A percentile compares a stretch with the other conserved stretches of the same genome.
Conservation (phyloP, 2,329 filamentous ascomycete genomes). For the Rhynchosporium agropyri region DNA sequence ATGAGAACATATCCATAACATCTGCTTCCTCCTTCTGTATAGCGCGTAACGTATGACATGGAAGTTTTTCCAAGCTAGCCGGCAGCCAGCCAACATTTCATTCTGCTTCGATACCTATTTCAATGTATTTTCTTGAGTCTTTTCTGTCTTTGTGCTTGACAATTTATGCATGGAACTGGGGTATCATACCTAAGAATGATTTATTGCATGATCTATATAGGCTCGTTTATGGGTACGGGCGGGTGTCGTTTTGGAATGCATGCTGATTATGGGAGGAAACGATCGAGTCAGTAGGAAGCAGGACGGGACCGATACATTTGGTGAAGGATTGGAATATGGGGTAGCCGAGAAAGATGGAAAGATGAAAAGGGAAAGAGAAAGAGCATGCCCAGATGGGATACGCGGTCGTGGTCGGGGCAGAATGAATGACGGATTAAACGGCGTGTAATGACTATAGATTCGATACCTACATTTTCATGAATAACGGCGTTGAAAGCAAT, state of each 20-base stretch:
- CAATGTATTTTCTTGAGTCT: neutral
- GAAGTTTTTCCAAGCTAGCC: no score
- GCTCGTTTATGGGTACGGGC: neutral
- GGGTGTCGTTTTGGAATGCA: neutral
- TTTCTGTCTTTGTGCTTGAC: neutral
- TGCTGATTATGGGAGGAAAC: neutral
- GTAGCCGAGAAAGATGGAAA: neutral
- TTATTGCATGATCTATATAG: neutral
- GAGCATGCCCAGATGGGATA: neutral
- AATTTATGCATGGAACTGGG: constrained; percentile 5
- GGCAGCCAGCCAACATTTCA: neutral
- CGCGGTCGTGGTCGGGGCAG: neutral
- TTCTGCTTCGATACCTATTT: constrained; percentile 11
- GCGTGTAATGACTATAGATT: constrained; percentile 23
- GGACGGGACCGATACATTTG: neutral
- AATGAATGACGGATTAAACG: no score
- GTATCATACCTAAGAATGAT: constrained; percentile 14
- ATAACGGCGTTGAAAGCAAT: constrained; percentile 6
- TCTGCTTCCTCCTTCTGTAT: constrained; percentile 2
- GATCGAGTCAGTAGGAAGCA: no score
- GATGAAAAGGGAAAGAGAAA: neutral
- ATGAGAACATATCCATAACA: neutral
- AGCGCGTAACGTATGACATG: neutral
- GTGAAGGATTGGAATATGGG: neutral
- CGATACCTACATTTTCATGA: constrained; percentile 12